These are phyloP conservation scores for Cladosporium halotolerans DNA, from an alignment of 2,329 filamentous ascomycete genomes.

Conservation along the genomic window DNA sequence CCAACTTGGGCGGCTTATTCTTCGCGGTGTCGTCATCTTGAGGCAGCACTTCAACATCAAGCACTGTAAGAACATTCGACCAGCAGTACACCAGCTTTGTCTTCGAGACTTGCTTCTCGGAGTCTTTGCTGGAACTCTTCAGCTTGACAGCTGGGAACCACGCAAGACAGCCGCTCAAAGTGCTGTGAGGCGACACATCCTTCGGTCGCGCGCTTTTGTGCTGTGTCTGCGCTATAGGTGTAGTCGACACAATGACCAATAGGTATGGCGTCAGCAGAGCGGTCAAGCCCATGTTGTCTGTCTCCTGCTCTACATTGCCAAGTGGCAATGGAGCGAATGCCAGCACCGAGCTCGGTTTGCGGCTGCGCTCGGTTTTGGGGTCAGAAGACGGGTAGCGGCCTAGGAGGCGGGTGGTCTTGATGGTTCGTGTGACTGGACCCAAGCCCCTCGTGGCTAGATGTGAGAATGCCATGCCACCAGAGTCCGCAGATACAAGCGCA, in stretches of 20 bases:
- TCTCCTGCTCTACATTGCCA: conserved; percentile 86
- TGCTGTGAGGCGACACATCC: conserved; percentile 80
- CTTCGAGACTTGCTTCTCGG: conserved; percentile 60
- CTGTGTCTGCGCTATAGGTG: conserved; percentile 90
- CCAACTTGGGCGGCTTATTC: conserved; percentile 70
- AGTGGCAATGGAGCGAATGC: conserved; percentile 85
- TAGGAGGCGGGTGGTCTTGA: conserved; percentile 85
- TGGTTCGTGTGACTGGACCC: conserved; percentile 73
- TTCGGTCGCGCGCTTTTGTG: conserved; percentile 89
- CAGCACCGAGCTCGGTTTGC: conserved; percentile 90
- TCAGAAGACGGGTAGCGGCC: conserved; percentile 78
- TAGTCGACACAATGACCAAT: conserved; percentile 94
- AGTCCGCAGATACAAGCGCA: conserved; percentile 89
- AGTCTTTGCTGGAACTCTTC: conserved; percentile 56
- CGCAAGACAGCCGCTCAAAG: conserved; percentile 86
- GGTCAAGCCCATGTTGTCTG: conserved; percentile 81
- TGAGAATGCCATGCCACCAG: conserved; percentile 95
- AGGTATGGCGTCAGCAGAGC: conserved; percentile 95
- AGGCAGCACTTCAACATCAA: conserved; percentile 74
- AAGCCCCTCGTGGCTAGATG: conserved; percentile 89
- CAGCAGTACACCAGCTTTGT: conserved; percentile 95
- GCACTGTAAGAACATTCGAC: conserved; percentile 92
- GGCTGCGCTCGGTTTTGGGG: conserved; percentile 55
- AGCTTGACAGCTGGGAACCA: conserved; percentile 97
- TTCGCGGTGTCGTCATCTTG: conserved; percentile 53